A percentile compares a stretch with the other conserved stretches of the same genome.
Evolutionary conservation across 441 rosid species (phyloP).

Genomic region (Metrosideros polymorpha): DNA sequence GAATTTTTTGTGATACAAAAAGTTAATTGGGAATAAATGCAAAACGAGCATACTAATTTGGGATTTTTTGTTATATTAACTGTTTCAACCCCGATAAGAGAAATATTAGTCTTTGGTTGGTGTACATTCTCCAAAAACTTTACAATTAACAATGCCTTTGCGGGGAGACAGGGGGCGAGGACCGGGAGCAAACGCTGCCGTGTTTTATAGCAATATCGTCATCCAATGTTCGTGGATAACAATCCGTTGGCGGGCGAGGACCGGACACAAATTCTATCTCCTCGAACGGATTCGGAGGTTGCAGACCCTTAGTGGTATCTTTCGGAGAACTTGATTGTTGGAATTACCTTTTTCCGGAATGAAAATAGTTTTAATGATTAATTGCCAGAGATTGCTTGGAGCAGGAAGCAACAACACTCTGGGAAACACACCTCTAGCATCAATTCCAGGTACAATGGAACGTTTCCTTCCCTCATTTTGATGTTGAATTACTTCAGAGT

Average conservation of each 20-base stretch:
- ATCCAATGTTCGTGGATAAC: too few species aligned
- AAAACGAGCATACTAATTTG: too few species aligned
- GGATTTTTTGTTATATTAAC: too few species aligned
- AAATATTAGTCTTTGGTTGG: neutral
- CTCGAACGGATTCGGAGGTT: too few species aligned
- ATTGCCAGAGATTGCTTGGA: neutral
- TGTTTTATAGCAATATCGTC: too few species aligned
- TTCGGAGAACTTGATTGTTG: accelerated
- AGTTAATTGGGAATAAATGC: too few species aligned
- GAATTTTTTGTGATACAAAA: too few species aligned
- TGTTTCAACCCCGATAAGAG: neutral
- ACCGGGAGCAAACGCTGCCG: too few species aligned
- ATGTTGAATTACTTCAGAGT: too few species aligned
- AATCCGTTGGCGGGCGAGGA: neutral
- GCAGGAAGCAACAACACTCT: neutral
- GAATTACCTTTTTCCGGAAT: neutral
- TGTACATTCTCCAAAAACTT: neutral
- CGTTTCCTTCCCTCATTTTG: neutral
- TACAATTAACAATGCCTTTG: neutral
- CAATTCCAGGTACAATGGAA: neutral
- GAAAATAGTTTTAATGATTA: too few species aligned
- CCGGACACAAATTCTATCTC: neutral
- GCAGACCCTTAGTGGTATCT: too few species aligned
- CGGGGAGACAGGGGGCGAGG: too few species aligned
- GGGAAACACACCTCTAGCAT: neutral